A percentile compares a stretch with the other conserved stretches of the same genome.
Evolutionary conservation across 306 rosid species (phyloP).

Genomic region (Glycyrrhiza uralensis): DNA sequence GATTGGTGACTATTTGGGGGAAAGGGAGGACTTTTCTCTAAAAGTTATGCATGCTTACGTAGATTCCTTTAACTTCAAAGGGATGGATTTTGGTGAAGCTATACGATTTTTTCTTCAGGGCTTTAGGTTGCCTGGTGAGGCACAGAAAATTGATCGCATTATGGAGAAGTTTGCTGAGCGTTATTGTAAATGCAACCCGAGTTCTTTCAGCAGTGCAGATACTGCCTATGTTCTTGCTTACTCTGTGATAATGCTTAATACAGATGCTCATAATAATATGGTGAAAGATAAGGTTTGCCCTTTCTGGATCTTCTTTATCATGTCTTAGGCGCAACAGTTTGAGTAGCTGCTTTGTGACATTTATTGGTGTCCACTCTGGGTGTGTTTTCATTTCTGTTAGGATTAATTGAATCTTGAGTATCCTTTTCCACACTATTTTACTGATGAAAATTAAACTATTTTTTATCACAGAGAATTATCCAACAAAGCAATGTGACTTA

Average conservation of each 20-base stretch:
- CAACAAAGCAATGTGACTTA: constrained; percentile 4
- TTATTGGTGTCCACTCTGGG: constrained; percentile 15
- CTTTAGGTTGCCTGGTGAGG: constrained; percentile 98
- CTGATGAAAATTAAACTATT: constrained; percentile 20
- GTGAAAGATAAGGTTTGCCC: constrained; percentile 92
- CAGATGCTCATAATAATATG: constrained; percentile 96
- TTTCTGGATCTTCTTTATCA: constrained; percentile 29
- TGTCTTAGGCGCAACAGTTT: constrained; percentile 3
- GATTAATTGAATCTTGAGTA: constrained; percentile 1
- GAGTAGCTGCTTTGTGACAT: constrained; percentile 5
- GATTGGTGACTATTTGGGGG: constrained; percentile 98
- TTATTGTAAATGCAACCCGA: constrained; percentile 92
- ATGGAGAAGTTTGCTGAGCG: constrained; percentile 99
- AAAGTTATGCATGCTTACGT: constrained; percentile 99
- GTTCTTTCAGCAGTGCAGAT: constrained; percentile 95
- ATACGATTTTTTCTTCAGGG: constrained; percentile 93
- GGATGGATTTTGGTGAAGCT: constrained; percentile 91
- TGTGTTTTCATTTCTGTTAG: not conserved
- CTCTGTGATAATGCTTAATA: constrained; percentile 98
- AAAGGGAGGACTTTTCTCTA: constrained; percentile 88
- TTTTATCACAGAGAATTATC: constrained; percentile 16
- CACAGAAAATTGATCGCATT: constrained; percentile 98
- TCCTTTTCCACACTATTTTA: constrained; percentile 17
- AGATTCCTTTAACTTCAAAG: constrained; percentile 89
- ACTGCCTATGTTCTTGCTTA: constrained; percentile 98